Conservation (phyloP, 257 asterid genomes). For the Voacanga thouarsii region DNA sequence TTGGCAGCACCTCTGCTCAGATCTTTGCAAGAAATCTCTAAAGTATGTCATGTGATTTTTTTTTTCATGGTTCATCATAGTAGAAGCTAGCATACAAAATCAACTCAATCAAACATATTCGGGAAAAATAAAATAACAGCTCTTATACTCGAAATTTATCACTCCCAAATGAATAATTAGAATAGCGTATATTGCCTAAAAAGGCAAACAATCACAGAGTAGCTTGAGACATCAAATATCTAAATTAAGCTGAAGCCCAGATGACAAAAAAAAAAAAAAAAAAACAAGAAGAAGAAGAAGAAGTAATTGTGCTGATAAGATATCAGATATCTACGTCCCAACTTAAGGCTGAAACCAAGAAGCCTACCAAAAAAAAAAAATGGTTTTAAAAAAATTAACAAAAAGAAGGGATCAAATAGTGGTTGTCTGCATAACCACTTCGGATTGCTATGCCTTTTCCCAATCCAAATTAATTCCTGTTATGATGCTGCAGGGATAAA, state of each 20-base stretch:
- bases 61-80: conserved; percentile 9
- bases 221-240: background rate
- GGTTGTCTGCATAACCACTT: too few relatives aligned
- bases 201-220: conserved; percentile 47
- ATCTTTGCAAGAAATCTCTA: conserved; percentile 47
- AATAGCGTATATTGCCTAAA: conserved; percentile 60
- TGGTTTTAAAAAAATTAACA: background rate
- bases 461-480: too few relatives aligned
- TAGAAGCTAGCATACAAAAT: background rate
- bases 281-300: too few relatives aligned
- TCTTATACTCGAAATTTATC: conserved; percentile 13
- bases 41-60: conserved; percentile 71
- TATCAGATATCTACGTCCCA: too few relatives aligned
- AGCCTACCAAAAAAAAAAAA: too few relatives aligned
- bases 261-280: too few relatives aligned
- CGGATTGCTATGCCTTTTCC: too few relatives aligned
- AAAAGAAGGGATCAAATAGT: conserved; percentile 54
- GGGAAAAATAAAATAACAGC: background rate
- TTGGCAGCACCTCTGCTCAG: conserved; percentile 18
- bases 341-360: too few relatives aligned
- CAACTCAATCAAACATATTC: background rate
- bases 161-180: conserved; percentile 28
- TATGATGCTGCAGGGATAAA: too few relatives aligned
- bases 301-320: too few relatives aligned
- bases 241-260: too few relatives aligned